phyloP scores from a whole-genome alignment of 2,329 filamentous ascomycete genomes.

The Cordyceps pruinosa region DNA sequence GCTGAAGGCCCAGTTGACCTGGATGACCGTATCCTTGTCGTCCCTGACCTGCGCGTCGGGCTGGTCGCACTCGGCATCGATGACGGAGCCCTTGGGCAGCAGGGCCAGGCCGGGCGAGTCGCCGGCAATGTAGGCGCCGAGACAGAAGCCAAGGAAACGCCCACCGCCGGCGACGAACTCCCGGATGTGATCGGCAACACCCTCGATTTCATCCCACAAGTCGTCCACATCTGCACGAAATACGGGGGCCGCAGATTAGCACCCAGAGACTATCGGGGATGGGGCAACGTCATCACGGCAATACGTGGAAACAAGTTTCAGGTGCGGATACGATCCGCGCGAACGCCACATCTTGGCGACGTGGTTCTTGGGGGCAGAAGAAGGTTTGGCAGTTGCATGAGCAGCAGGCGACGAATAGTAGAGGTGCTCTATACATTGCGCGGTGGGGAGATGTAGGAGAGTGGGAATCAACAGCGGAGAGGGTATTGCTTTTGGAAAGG shows the following conservation, averaged over 20 bases:
- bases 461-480: neutral
- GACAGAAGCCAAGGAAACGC: slow-evolving; percentile 22
- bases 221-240: slow-evolving; percentile 16
- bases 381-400: neutral
- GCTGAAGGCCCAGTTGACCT: slow-evolving; percentile 21
- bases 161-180: slow-evolving; percentile 20
- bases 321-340: neutral
- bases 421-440: neutral
- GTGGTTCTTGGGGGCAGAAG: neutral
- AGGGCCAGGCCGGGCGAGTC: slow-evolving; percentile 18
- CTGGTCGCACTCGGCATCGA: slow-evolving; percentile 12
- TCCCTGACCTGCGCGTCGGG: slow-evolving; percentile 16
- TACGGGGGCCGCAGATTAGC: neutral
- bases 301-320: neutral
- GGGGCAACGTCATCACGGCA: neutral
- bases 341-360: neutral
- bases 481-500: too few species aligned
- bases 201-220: slow-evolving; percentile 15
- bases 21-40: slow-evolving; percentile 18
- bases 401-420: neutral
- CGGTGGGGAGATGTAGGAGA: neutral
- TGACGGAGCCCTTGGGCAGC: slow-evolving; percentile 14
- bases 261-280: too few species aligned
- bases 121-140: slow-evolving; percentile 23
- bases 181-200: slow-evolving; percentile 11